Evolutionary conservation across 768 basidiomycete species (phyloP), one percentile per base, ranked within the genome.

Genomic region (Amanita phalloides): DNA sequence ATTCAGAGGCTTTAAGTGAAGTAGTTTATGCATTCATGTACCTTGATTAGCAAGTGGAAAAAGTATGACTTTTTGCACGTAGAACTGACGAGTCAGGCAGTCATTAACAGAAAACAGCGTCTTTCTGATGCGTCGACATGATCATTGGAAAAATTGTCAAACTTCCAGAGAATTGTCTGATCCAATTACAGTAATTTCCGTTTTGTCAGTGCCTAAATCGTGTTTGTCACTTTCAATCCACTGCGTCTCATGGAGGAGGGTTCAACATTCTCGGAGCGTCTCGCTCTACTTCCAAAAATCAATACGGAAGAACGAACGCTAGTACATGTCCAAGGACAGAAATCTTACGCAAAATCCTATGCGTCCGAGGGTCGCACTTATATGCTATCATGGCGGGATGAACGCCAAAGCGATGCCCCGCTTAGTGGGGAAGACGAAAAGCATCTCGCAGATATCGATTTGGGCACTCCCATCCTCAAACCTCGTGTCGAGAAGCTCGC

Each of bases 1-100:
- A 78, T 97, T 56, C 90, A 95, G 71, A 89, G 81, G 63, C 63
- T 95, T 63, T 94, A 75, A 79, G 64, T 54, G 28, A 13, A 32
- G 32, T 32, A 20, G 20, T n/a, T 39, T 39, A 21, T 23, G 7
- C 3, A 23, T 41, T 9, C 7, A 23, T 21, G 33, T 33, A 21
- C 3, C 23, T 10, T 21, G 41, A 20, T 8, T 41, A 41, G 39
- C 17, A 17, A 20, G 41, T 13, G 41, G 21, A 42, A 42, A 21
- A 11, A 39, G 11, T 17, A 37, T 38, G 37, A 20, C 17, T 20
- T 41, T 26, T 17, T 25, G 25, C 25, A 25, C 25, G 25, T 25
- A 5, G 3, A 26, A 26, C 26, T 26, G 4, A 26, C 25, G 4
- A 4, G 25, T 25, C 25, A 25, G 2, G 25, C 25, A 25, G 4